phyloP scores from a whole-genome alignment of 345 rosid genomes.

The Eucalyptus marginata region DNA sequence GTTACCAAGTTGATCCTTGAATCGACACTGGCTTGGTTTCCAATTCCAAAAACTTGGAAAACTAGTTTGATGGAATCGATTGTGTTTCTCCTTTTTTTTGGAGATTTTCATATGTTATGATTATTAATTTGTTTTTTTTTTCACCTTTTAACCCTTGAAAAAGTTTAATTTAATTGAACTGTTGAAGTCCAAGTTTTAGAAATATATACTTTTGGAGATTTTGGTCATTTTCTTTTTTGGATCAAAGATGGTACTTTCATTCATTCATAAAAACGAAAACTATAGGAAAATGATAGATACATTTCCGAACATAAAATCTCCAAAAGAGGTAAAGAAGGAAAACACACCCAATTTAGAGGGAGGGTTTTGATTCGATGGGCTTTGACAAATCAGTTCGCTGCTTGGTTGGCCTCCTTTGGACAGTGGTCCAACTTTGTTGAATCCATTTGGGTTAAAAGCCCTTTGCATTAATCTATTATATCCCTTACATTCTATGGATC shows the following conservation, averaged over 20 bases:
- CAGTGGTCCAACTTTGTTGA: no score
- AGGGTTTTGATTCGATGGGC: accelerated
- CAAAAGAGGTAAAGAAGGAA: accelerated
- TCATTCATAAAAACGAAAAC: no score
- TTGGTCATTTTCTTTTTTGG: not conserved
- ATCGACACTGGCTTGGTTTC: not conserved
- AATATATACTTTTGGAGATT: not conserved
- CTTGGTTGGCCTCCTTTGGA: no score
- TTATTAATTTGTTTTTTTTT: not conserved
- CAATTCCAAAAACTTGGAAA: not conserved
- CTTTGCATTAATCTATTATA: no score
- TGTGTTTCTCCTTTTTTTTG: not conserved
- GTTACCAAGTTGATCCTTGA: not conserved
- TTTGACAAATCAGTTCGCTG: accelerated
- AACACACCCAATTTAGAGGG: accelerated
- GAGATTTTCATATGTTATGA: not conserved
- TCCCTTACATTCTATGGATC: no score
- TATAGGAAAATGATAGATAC: accelerated
- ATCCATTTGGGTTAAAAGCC: no score
- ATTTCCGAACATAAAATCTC: no score
- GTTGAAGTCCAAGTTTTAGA: not conserved
- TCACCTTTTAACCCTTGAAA: not conserved
- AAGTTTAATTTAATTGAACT: not conserved
- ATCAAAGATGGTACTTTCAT: no score
- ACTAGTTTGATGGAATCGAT: not conserved